Evolutionary conservation across 805 yeast genomes (phyloP), one percentile per base, ranked within the genome.

Genomic region (Ogataea trehaloabstinens): DNA sequence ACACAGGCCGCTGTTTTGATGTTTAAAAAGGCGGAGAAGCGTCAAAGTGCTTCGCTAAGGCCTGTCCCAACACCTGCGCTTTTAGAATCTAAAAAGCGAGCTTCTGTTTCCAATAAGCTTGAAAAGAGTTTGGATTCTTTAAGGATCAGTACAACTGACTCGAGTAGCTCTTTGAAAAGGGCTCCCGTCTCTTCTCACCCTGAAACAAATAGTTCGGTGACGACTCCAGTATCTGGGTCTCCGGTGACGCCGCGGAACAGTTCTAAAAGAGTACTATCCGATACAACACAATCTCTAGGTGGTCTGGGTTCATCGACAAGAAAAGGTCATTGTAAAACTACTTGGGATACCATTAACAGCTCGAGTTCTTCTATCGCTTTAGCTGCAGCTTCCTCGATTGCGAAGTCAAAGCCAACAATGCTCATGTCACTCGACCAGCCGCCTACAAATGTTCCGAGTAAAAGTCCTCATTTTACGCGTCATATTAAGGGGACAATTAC

Each of bases 321-420:
- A 15, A 25, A 19, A 28, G 24, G 19, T 11, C 33, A 39, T 6
- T 5, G 38, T 7, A 47, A 46, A 34, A 41, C 51, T 18, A 51
- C 54, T 0, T 61, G 65, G 64, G 51, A 61, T 35, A 37, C 51
- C 4, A 39, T 60, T 6, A 60, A 56, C 36, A 49, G 40, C 10
- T 37, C 49, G 7, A 58, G 63, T 18, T 62, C 67, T 1, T 44
- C 57, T 0, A 52, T 54, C 7, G 68, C 68, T 2, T 31, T 63
- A 11, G 64, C 64, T 2, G 68, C 68, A 4, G 68, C 68, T 0
- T 48, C 64, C 3, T 22, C 54, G n/a, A 61, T 63, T n/a, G 64
- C 66, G 7, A 58, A 54, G 33, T 31, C 52, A 3, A 60, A 51
- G 10, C 64, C 68, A 3, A 25, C 44, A 4, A 38, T 50, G 21